Evolutionary conservation across 129 eudicot genomes (phyloP), one percentile per base, ranked within the genome.

Genomic region (Artemisia tridentata): DNA sequence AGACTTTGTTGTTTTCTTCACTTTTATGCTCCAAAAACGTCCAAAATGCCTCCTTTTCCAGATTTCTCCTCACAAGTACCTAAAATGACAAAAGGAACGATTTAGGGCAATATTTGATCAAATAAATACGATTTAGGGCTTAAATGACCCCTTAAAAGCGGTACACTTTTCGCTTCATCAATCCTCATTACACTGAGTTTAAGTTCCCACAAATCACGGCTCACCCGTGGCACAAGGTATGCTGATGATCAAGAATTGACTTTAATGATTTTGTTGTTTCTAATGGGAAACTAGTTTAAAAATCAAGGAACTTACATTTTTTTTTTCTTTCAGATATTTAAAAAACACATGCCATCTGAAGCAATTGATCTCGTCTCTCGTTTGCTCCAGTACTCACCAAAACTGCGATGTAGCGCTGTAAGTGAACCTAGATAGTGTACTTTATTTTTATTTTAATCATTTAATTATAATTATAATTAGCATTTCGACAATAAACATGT

Each of bases 191-290:
- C 79, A 90, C 75, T 5, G 99, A 95, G 52, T 95, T 86, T 72
- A 95, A 91, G 80, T 95, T 95, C 78, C 99, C 97, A 25, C 97
- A 90, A 71, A 95, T 95, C 76, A 95, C 90, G 83, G 99, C 99
- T 72, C 96, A 95, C 70, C 99, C 99, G 11, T 95, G 97, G 99
- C 97, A 95, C 83, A 95, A 95, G 99, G 99, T 95, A 41, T 59
- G 79, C 66, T 25, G 4, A 29, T 65, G 49, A 19, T 41, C 21
- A 54, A 49, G 57, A 46, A 19, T 11, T 11, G 56, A 13, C 17
- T 51, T 3, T 0, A 15, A 51, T 51, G 11, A 13, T 34, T 60
- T 60, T 21, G 16, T 11, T 2, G 31, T 4, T 13, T 25, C 34
- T 34, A 27, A 49, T 16, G n/a, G 10, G 9, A 55, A 65, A 38